These are phyloP conservation scores for Termitomyces sp. DNA, from an alignment of 768 basidiomycete species.

Conservation along the genomic window DNA sequence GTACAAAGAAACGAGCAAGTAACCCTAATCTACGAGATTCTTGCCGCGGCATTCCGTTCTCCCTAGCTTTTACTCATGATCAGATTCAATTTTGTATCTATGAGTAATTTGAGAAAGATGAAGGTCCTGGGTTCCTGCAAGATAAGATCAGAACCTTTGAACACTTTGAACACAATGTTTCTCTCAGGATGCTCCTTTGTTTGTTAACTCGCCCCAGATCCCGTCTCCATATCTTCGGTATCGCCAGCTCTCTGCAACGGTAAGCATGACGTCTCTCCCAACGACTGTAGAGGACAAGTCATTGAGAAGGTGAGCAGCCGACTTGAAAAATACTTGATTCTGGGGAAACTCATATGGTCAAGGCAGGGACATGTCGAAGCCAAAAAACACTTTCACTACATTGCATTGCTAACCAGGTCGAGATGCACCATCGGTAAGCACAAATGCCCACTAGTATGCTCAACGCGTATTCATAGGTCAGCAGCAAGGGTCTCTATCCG, in stretches of 20 bases:
- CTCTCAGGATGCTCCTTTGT: slow-evolving; percentile 9
- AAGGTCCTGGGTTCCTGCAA: background rate
- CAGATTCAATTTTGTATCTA: background rate
- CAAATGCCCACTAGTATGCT: background rate
- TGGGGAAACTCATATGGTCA: slow-evolving; percentile 25
- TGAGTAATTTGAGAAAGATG: slow-evolving; percentile 1
- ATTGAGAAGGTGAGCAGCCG: slow-evolving; percentile 38
- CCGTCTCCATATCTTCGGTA: slow-evolving; percentile 12
- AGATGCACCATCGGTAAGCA: slow-evolving; percentile 69
- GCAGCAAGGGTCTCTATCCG: slow-evolving; percentile 62
- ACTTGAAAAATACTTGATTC: background rate
- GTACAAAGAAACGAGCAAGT: slow-evolving; percentile 70
- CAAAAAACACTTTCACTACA: background rate
- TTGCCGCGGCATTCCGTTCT: slow-evolving; percentile 26
- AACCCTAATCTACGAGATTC: slow-evolving; percentile 57
- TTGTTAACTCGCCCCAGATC: slow-evolving; percentile 5
- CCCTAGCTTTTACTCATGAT: background rate
- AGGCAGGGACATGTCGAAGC: slow-evolving; percentile 19
- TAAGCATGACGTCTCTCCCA: slow-evolving; percentile 46
- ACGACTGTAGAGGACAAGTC: slow-evolving; percentile 59
- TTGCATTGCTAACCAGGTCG: slow-evolving; percentile 41
- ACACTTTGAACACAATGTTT: background rate
- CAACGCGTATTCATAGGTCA: background rate
- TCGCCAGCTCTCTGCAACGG: slow-evolving; percentile 25
- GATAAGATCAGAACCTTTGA: slow-evolving; percentile 2